Percentiles rank a stretch among this genome's conserved stretches.
phyloP scores from a whole-genome alignment of 106 monocot species.

The Alisma plantagoaquatica region DNA sequence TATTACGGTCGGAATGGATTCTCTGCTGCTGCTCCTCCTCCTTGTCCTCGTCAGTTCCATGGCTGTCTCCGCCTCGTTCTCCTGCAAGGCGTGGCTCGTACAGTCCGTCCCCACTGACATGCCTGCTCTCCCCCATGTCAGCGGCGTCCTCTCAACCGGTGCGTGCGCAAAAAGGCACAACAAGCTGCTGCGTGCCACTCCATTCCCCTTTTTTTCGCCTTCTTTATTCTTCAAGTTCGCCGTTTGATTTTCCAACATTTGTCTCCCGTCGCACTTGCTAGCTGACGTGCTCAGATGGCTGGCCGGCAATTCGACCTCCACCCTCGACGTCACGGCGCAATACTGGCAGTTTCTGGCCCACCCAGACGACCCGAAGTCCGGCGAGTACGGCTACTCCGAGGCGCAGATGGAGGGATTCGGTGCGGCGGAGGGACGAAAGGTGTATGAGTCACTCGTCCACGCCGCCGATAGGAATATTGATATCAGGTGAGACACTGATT shows the following conservation, averaged over 20 bases:
- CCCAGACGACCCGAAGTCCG: conserved; percentile 53
- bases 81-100: conserved; percentile 73
- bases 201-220: no score
- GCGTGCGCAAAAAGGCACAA: no score
- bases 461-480: conserved; percentile 64
- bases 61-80: conserved; percentile 4
- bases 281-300: conserved; percentile 77
- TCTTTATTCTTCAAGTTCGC: no score
- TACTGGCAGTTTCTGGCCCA: conserved; percentile 84
- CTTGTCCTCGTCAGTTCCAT: no score
- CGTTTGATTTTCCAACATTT: no score
- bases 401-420: conserved; percentile 65
- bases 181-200: no score
- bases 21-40: no score
- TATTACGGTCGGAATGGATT: no score
- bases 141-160: conserved; percentile 69
- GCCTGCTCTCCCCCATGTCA: conserved; percentile 51
- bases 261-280: conserved; percentile 1
- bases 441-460: conserved; percentile 45
- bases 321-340: conserved; percentile 69
- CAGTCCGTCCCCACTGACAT: conserved; percentile 83
- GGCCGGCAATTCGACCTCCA: conserved; percentile 73
- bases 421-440: conserved; percentile 33
- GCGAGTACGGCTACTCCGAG: conserved; percentile 74
- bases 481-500: conserved; percentile 69